Percentiles rank a stretch among this genome's conserved stretches.
Conservation (phyloP, 768 basidiomycete species). For the Tulasnella sp. region DNA sequence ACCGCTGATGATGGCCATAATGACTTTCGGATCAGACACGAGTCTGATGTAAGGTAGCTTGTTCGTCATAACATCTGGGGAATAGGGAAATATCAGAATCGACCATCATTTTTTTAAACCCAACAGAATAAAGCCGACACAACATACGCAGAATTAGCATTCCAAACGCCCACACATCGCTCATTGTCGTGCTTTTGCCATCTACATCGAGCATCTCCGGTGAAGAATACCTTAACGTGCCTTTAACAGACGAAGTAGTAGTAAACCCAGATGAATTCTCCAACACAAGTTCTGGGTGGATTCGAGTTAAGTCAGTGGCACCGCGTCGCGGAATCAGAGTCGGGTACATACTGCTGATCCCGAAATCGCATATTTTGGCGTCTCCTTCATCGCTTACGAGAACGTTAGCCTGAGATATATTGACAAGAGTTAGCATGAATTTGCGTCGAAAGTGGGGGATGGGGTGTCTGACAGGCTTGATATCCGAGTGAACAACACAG, state of each 20-base stretch:
- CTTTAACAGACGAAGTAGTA: background rate
- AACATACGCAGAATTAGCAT: background rate
- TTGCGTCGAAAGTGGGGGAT: background rate
- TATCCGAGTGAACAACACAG: conserved; percentile 29
- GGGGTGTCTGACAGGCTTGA: conserved; percentile 28
- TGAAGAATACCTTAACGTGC: background rate
- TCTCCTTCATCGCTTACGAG: conserved; percentile 14
- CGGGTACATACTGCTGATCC: background rate
- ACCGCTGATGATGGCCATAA: background rate
- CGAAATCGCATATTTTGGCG: conserved; percentile 22
- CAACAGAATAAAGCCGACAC: background rate
- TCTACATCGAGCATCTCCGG: conserved; percentile 14
- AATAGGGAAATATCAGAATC: background rate
- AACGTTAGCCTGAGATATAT: conserved; percentile 6
- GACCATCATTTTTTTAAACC: background rate
- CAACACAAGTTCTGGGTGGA: background rate
- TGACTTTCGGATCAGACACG: background rate
- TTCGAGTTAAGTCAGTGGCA: background rate
- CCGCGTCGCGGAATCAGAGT: too few relatives aligned
- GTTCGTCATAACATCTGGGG: conserved; percentile 13
- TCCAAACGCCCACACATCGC: conserved; percentile 19
- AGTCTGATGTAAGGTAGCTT: background rate
- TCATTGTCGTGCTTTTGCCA: background rate
- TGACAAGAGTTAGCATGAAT: background rate
- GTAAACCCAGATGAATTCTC: conserved; percentile 3